Evolutionary conservation across 352 stramenopile species (phyloP).

Genomic region (Phytopythium chamaehyphon): DNA sequence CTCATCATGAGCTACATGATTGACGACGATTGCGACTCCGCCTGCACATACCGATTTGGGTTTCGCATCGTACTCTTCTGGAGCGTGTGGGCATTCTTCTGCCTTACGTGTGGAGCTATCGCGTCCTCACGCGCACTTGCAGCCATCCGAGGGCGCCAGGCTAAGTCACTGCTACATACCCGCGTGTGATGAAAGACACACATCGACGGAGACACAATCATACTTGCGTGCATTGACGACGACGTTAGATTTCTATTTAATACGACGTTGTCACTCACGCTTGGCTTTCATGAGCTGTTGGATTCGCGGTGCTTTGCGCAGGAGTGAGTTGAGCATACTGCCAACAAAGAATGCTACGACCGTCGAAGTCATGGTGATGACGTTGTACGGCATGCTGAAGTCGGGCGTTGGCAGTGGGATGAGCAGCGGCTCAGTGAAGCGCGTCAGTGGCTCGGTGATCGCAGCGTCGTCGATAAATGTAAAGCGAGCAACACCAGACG

Average conservation of each 20-base stretch:
- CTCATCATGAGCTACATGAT: conserved; percentile 85
- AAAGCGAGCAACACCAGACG: conserved; percentile 57
- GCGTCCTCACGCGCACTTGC: conserved; percentile 32
- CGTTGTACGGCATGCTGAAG: conserved; percentile 91
- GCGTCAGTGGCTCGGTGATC: conserved; percentile 11
- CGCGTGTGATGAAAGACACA: no score
- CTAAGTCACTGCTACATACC: no score
- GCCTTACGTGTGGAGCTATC: conserved; percentile 37
- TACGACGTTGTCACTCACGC: background rate
- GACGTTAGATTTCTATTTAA: background rate
- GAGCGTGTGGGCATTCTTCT: conserved; percentile 72
- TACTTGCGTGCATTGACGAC: no score
- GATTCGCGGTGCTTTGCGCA: conserved; percentile 64
- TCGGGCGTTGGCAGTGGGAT: conserved; percentile 81
- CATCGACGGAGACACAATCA: no score
- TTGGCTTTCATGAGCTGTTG: conserved; percentile 50
- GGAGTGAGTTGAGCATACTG: conserved; percentile 78
- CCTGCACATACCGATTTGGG: conserved; percentile 76
- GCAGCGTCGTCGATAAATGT: conserved; percentile 6
- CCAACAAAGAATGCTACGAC: conserved; percentile 83
- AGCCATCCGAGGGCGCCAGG: conserved; percentile 4
- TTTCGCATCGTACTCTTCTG: conserved; percentile 81
- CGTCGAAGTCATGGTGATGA: conserved; percentile 89
- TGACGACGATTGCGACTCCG: conserved; percentile 50
- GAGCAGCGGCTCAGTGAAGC: conserved; percentile 80